These are phyloP conservation scores for Wallacemonas sp. DNA, from an alignment of 208 protist species.

Conservation along the genomic window DNA sequence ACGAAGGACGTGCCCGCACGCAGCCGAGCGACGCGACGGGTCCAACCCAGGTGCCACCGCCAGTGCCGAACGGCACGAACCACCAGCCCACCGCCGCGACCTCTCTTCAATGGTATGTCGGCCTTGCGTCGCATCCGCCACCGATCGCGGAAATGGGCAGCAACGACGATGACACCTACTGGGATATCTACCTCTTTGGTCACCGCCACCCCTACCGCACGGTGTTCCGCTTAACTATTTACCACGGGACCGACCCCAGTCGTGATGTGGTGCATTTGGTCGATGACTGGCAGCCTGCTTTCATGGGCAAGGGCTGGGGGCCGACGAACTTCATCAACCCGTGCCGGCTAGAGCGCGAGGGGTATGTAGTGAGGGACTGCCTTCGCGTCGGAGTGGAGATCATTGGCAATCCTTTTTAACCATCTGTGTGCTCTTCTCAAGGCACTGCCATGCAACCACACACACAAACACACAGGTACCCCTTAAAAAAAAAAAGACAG, in stretches of 20 bases:
- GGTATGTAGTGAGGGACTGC: conserved; percentile 34
- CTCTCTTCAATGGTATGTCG: conserved; percentile 38
- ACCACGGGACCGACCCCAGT: conserved; percentile 27
- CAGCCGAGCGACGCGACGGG: no score
- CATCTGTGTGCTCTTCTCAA: background rate
- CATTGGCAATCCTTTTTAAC: conserved; percentile 27
- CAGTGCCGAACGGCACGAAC: no score
- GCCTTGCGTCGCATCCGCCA: conserved; percentile 25
- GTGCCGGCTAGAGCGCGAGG: conserved; percentile 20
- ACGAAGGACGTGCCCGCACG: no score
- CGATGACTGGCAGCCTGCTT: conserved; percentile 39
- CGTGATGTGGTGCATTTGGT: conserved; percentile 38
- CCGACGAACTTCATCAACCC: conserved; percentile 43
- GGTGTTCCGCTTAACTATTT: conserved; percentile 39
- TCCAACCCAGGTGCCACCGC: conserved; percentile 9
- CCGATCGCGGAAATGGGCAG: background rate
- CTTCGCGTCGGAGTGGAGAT: conserved; percentile 41
- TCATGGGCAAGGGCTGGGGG: conserved; percentile 52
- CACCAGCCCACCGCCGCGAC: no score
- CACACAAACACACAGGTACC: background rate
- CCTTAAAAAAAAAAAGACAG: no score
- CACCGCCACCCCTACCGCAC: conserved; percentile 35
- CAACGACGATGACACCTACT: conserved; percentile 15
- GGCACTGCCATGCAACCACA: background rate
- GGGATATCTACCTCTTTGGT: conserved; percentile 49